Evolutionary conservation across 2,329 filamentous ascomycete genomes (phyloP), one percentile per base, ranked within the genome.

Genomic region (Botryotinia globosa): DNA sequence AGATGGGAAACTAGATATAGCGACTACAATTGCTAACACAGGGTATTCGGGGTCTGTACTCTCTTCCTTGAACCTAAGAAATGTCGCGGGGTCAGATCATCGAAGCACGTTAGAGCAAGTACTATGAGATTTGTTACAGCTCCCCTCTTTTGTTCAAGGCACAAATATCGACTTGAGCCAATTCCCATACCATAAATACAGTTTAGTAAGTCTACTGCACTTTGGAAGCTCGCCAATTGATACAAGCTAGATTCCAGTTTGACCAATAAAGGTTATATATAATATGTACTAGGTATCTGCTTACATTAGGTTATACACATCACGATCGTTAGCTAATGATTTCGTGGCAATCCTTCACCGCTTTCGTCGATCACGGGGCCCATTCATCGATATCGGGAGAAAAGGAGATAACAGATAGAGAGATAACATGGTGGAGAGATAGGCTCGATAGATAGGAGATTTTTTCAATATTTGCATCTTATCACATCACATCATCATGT

Each of bases 351-450:
- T 22, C 16, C 32, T 42, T 67, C 45, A 67, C 64, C 64, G 64
- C 64, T 67, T 62, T 67, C 32, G 64, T 67, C 45, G 64, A 67
- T 67, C 65, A 39, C 18, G 48, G 25, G 34, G 37, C 48, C 34
- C 48, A 29, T 51, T 25, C 32, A 37, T 54, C n/a, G 34, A 22
- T 66, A 54, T 9, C 16, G 25, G 22, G 45, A 42, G 34, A 25
- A 67, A 66, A 37, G 45, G 63, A 51, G 63, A 65, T 64, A n/a
- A 54, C 16, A 54, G 39, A 54, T 29, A 56, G n/a, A 56, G n/a
- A 67, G 45, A 32, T 51, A 39, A 44, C 44, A 66, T 54, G 64
- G 39, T 68, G 42, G 54, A 67, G 34, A 32, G 48, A 67, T 68
- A 54, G 48, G 25, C 48, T 54, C 48, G 48, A 51, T 14, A 32